Base-by-base conservation (phyloP, 306 rosid species). In the Quercus rubra region DNA sequence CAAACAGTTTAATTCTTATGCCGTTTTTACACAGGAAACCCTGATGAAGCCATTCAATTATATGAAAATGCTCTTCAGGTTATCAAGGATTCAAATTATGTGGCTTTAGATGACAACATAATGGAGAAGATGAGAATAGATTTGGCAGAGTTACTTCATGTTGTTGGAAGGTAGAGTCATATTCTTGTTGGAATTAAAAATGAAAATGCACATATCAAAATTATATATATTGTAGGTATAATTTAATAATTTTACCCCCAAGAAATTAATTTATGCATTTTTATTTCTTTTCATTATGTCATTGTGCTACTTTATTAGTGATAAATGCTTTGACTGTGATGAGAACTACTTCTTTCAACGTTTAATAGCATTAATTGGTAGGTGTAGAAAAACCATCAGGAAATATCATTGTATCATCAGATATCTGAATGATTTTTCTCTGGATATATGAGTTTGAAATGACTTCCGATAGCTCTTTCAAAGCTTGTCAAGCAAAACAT, bases 101-200 rank as follows among this genome's bases (percentile, higher is more conserved):
- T 92, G 90, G 85, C 97, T 75, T 63, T 57, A 2, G 95, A 91
- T 85, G 93, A 92, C 85, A 85, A 83, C 78, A 70, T 79, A 57
- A 71, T 90, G 90, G 99, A 94, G 84, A 92, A 92, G 87, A 91
- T 92, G 85, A 88, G 93, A 80, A 82, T 92, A 68, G 97, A 92
- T 86, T 82, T 94, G 80, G 97, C 97, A 46, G 93, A 92, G 74
- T 83, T 94, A 77, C 92, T 94, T 63, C 99, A 94, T 85, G 80
- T 81, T 74, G 88, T 88, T 62, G 97, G 99, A 78, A 87, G 97
- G 97, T 94, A 85, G 77, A 56, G 81, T 73, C 74, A 55, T 57
- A 27, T 56, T 62, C 46, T 71, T 72, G 59, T 76, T 86, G 75
- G 76, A 43, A 21, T 70, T 66, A 11, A 11, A 83, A 77, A 33